Conservation (phyloP, 371 early-diverging fungal species). For the Thermomucor indicae-seudaticae region DNA sequence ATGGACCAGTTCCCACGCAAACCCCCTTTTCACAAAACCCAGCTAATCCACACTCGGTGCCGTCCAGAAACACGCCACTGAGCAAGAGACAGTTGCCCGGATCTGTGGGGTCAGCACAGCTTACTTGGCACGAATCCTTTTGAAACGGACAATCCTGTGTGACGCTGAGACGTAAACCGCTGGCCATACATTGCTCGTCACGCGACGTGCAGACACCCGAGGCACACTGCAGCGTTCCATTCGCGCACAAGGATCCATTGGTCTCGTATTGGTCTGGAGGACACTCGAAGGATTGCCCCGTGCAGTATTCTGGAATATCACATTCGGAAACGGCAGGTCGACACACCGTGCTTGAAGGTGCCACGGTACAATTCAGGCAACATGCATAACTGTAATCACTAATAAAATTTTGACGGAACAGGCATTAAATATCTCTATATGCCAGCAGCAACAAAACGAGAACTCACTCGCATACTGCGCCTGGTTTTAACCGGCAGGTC, state of each 20-base stretch:
- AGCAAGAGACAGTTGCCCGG: conserved; percentile 54
- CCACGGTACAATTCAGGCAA: conserved; percentile 73
- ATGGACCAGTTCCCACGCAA: conserved; percentile 42
- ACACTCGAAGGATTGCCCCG: conserved; percentile 71
- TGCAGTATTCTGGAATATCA: conserved; percentile 79
- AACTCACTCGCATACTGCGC: conserved; percentile 70
- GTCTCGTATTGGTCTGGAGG: conserved; percentile 65
- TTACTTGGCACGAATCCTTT: conserved; percentile 62
- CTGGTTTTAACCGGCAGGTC: conserved; percentile 76
- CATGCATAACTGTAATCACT: conserved; percentile 84
- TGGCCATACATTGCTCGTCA: conserved; percentile 76
- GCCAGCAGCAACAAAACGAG: background rate
- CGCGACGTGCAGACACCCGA: conserved; percentile 87
- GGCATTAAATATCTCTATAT: background rate
- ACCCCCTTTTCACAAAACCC: conserved; percentile 56
- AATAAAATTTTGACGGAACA: conserved; percentile 5
- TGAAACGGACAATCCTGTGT: conserved; percentile 45
- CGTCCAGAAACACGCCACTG: conserved; percentile 80
- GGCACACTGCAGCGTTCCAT: conserved; percentile 68
- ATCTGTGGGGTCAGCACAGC: conserved; percentile 61
- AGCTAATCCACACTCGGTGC: conserved; percentile 83
- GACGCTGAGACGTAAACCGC: conserved; percentile 54
- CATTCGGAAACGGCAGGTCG: conserved; percentile 78
- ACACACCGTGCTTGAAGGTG: conserved; percentile 66
- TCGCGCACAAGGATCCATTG: conserved; percentile 73